These are phyloP conservation scores for Chlorella sp. DNA, from an alignment of 139 green algal genomes.

Conservation along the genomic window DNA sequence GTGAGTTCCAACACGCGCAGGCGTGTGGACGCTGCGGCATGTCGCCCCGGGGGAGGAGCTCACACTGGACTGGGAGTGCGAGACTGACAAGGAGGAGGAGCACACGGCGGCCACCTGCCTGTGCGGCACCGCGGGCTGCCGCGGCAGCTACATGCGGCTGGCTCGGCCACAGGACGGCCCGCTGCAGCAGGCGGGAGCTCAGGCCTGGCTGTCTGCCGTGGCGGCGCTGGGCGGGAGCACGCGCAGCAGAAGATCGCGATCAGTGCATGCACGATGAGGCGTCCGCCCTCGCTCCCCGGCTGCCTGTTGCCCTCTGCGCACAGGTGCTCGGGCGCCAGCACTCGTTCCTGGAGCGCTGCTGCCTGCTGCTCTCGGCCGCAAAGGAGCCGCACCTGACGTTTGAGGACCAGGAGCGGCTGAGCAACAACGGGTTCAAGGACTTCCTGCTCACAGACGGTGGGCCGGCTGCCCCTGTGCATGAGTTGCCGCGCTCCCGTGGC, in stretches of 20 bases:
- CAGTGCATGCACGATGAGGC: no score
- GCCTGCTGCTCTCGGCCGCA: slow-evolving; percentile 58
- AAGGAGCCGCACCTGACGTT: slow-evolving; percentile 34
- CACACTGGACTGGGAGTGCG: slow-evolving; percentile 81
- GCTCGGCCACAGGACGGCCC: not conserved
- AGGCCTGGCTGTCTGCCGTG: not conserved
- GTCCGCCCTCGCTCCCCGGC: slow-evolving; percentile 60
- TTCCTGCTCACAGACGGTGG: slow-evolving; percentile 39
- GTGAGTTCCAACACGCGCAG: not conserved
- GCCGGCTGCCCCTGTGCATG: no score
- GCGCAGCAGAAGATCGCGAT: not conserved
- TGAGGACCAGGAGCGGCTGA: slow-evolving; percentile 57
- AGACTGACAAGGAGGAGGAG: slow-evolving; percentile 85
- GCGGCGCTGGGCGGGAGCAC: not conserved
- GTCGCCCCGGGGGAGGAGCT: slow-evolving; percentile 78
- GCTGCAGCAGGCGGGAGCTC: slow-evolving; percentile 7
- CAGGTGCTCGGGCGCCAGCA: slow-evolving; percentile 39
- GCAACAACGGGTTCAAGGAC: slow-evolving; percentile 38
- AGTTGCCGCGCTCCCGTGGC: no score
- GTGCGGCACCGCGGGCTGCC: slow-evolving; percentile 66
- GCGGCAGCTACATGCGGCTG: slow-evolving; percentile 72
- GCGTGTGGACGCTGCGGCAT: slow-evolving; percentile 70
- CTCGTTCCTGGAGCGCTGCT: slow-evolving; percentile 74
- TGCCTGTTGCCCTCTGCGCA: slow-evolving; percentile 59
- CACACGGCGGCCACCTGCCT: slow-evolving; percentile 76